Evolutionary conservation across 2,329 filamentous ascomycete species (phyloP).

Genomic region (Pseudopithomyces maydicus): DNA sequence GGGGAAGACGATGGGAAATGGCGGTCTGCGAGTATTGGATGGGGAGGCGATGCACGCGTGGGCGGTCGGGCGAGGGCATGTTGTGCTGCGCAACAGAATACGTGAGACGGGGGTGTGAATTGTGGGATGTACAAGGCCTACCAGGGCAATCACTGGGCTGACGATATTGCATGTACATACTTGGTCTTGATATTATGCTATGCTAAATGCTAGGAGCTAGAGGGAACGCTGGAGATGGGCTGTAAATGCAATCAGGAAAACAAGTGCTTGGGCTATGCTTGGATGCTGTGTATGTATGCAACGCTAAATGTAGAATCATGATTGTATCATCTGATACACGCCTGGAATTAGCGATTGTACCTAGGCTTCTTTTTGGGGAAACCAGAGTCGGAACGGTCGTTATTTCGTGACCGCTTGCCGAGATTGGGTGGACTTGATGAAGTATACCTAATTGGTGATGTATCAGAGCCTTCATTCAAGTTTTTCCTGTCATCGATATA

Average conservation of each 20-base stretch:
- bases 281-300: not conserved
- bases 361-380: not conserved
- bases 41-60: not conserved
- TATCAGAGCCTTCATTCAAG: not conserved
- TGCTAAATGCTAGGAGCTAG: not conserved
- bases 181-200: not conserved
- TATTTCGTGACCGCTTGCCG: not conserved
- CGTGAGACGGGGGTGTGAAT: constrained; percentile 1
- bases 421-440: not conserved
- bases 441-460: not conserved
- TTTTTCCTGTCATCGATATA: not conserved
- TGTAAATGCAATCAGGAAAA: not conserved
- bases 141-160: not conserved
- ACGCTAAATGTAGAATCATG: not conserved
- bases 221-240: not conserved
- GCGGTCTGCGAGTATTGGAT: constrained; percentile 6
- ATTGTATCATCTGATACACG: not conserved
- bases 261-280: not conserved
- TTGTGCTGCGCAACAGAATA: not conserved
- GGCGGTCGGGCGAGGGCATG: not conserved
- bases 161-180: not conserved
- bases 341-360: not conserved
- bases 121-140: not conserved
- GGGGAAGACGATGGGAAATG: not conserved
- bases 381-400: not conserved